Evolutionary conservation across 306 rosid genomes (phyloP).

Genomic region (Vachellia collinsii): DNA sequence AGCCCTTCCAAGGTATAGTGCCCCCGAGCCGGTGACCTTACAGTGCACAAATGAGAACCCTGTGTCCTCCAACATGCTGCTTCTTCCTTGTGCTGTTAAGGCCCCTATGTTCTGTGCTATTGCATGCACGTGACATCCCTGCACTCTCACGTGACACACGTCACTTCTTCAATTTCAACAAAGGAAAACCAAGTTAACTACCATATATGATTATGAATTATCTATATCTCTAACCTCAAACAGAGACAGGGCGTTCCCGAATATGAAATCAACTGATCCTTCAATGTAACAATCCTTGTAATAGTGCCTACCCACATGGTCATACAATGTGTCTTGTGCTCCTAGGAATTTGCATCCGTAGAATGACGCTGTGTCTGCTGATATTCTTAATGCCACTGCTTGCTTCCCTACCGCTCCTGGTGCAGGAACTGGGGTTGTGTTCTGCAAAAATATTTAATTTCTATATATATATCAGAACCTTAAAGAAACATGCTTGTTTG

Average conservation of each 20-base stretch:
- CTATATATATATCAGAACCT: not conserved
- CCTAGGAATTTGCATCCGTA: constrained; percentile 67
- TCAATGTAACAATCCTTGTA: constrained; percentile 67
- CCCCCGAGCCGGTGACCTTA: constrained; percentile 72
- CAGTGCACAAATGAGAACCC: constrained; percentile 69
- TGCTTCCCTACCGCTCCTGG: constrained; percentile 79
- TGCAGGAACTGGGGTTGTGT: constrained; percentile 76
- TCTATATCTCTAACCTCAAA: constrained; percentile 45
- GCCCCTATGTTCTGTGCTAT: constrained; percentile 53
- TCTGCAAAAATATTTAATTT: constrained; percentile 37
- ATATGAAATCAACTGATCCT: constrained; percentile 81
- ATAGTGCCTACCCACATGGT: constrained; percentile 72
- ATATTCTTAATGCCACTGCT: constrained; percentile 71
- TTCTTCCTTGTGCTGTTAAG: constrained; percentile 61
- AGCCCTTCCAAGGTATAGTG: constrained; percentile 71
- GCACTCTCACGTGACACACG: not conserved
- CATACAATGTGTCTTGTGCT: constrained; percentile 76
- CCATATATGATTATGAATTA: not conserved
- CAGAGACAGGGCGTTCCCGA: constrained; percentile 70
- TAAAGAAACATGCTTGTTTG: not conserved
- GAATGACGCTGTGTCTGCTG: constrained; percentile 64
- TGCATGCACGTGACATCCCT: constrained; percentile 70
- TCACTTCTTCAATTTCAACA: not conserved
- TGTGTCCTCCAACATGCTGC: constrained; percentile 57
- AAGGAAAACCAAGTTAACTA: not conserved